Evolutionary conservation across 768 basidiomycete genomes (phyloP).

Genomic region (Suillus cothurnatus): DNA sequence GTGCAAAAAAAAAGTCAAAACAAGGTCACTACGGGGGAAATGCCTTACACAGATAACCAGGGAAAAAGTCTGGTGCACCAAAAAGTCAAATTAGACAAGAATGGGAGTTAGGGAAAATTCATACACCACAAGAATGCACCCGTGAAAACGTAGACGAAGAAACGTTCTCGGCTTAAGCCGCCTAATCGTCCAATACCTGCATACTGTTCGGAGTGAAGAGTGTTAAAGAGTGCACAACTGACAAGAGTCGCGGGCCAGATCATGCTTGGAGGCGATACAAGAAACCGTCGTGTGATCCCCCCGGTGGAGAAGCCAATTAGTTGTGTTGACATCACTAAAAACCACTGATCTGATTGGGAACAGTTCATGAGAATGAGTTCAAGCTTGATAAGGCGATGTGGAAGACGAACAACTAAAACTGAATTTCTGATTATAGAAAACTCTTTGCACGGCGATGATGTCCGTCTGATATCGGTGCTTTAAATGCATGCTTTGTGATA

Average conservation of each 20-base stretch:
- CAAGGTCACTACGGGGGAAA: background rate
- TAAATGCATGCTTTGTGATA: slow-evolving; percentile 6
- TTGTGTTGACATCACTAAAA: slow-evolving; percentile 75
- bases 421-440: slow-evolving; percentile 69
- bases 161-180: slow-evolving; percentile 73
- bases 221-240: slow-evolving; percentile 75
- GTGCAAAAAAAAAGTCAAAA: slow-evolving; percentile 24
- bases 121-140: slow-evolving; percentile 63
- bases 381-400: slow-evolving; percentile 1
- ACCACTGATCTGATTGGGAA: slow-evolving; percentile 66
- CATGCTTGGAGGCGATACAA: slow-evolving; percentile 57
- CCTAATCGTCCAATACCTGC: slow-evolving; percentile 62
- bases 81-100: slow-evolving; percentile 2
- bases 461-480: slow-evolving; percentile 46
- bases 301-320: slow-evolving; percentile 86
- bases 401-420: slow-evolving; percentile 55
- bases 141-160: slow-evolving; percentile 69
- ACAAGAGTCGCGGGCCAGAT: slow-evolving; percentile 83
- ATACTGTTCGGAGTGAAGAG: slow-evolving; percentile 70
- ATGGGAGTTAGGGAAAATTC: slow-evolving; percentile 16
- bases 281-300: slow-evolving; percentile 72
- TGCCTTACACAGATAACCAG: slow-evolving; percentile 45
- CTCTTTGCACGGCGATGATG: slow-evolving; percentile 73
- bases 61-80: slow-evolving; percentile 39
- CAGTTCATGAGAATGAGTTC: background rate